Percentiles rank a stretch among this genome's conserved stretches.
These are phyloP conservation scores for Phylloporus arenicola DNA, from an alignment of 768 basidiomycete species.

Conservation along the genomic window DNA sequence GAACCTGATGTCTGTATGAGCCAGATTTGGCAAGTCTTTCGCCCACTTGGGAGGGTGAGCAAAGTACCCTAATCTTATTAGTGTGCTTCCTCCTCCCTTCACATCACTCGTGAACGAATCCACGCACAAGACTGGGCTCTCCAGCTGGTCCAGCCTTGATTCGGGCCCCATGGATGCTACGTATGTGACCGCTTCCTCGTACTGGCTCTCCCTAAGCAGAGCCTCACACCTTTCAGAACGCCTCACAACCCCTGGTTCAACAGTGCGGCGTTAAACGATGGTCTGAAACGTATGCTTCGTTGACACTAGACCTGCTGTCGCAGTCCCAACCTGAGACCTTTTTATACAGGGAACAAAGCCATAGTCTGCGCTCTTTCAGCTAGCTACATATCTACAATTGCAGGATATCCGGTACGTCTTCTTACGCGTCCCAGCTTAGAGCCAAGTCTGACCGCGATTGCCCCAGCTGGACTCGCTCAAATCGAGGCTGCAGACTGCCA, in stretches of 20 bases:
- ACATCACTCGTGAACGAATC: conserved; percentile 12
- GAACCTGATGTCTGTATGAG: background rate
- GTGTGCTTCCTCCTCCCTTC: conserved; percentile 17
- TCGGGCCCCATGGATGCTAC: conserved; percentile 71
- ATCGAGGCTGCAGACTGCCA: conserved; percentile 83
- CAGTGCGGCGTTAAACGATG: conserved; percentile 54
- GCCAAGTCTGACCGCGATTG: background rate
- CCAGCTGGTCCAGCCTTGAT: conserved; percentile 52
- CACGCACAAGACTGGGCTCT: conserved; percentile 66
- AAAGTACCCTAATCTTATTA: conserved; percentile 19
- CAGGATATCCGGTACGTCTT: conserved; percentile 71
- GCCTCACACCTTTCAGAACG: conserved; percentile 35
- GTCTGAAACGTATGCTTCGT: conserved; percentile 53
- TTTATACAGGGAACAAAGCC: conserved; percentile 66
- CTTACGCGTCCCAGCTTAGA: background rate
- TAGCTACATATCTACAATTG: conserved; percentile 87
- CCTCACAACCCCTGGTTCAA: conserved; percentile 61
- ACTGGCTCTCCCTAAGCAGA: background rate
- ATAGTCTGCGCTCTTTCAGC: conserved; percentile 88
- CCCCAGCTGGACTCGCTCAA: conserved; percentile 87
- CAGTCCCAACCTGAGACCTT: conserved; percentile 4
- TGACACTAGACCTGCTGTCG: background rate
- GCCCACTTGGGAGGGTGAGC: conserved; percentile 4
- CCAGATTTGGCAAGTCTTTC: conserved; percentile 19
- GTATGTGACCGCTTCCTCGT: conserved; percentile 26